Evolutionary conservation across 176 grass and related monocot genomes (phyloP), one percentile per base, ranked within the genome.

Genomic region (Phoenix roebelenii): DNA sequence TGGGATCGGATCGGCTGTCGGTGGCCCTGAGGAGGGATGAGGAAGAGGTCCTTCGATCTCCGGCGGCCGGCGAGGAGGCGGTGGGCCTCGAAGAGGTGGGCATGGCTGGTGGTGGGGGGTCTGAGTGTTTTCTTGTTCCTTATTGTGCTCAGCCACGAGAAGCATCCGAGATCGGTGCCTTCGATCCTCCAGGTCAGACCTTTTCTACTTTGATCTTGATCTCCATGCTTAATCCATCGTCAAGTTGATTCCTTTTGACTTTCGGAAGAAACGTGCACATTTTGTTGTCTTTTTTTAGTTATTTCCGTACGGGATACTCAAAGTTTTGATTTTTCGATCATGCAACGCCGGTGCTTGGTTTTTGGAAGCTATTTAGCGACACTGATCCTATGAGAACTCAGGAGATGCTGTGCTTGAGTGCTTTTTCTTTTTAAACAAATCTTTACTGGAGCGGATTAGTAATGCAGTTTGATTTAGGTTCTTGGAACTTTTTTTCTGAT

Each of bases 61-160:
- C 60, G 87, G 55, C 87, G 92, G 29, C 62, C 86, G 20, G 67
- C 79, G 49, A 74, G 76, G 59, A 77, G 84, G 28, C 78, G 83
- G n/a, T 91, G 93, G 93, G 29, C 67, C 54, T 71, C 79, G 78
- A 77, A 60, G 59, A 69, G 4, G 69, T 78, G 65, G 73, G 72
- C 64, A 60, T 97, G 78, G 75, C 64, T 76, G 15, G 69, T 54
- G n/a, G 58, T 25, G 58, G 58, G 16, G n/a, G 69, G 69, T 28
- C 48, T 63, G 23, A 57, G 58, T 18, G 58, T 63, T 49, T 58
- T 72, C 24, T 15, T 72, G 14, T 58, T 72, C 25, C 70, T 72
- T 4, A 24, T 72, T 25, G 49, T 63, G 49, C 70, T 72, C 50
- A 72, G 58, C 28, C 70, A 49, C 24, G 58, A 72, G n/a, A 61